These are phyloP conservation scores for Yamadazyma takamatsuzukensis DNA, from an alignment of 805 yeast genomes.

Conservation along the genomic window DNA sequence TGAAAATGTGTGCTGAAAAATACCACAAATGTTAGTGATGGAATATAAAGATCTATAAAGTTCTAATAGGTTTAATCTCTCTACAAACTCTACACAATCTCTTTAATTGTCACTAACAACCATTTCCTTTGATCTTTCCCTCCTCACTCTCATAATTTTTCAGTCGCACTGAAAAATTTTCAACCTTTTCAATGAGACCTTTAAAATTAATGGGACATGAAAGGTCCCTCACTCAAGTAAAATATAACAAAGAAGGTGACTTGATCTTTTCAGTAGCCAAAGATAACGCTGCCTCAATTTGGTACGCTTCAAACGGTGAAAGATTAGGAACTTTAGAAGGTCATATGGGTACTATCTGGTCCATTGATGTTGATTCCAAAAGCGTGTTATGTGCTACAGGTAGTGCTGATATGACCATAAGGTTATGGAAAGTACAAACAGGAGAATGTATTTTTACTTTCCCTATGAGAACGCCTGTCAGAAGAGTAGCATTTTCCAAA, in stretches of 20 bases:
- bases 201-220: constrained; percentile 86
- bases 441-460: constrained; percentile 76
- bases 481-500: constrained; percentile 83
- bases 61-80: too few relatives aligned
- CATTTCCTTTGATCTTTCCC: neutral
- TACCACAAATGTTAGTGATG: neutral
- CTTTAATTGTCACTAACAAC: neutral
- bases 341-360: constrained; percentile 93
- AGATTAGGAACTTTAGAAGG: constrained; percentile 84
- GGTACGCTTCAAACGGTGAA: constrained; percentile 96
- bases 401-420: constrained; percentile 82
- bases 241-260: constrained; percentile 94
- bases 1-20: constrained; percentile 58
- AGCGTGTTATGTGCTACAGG: constrained; percentile 80
- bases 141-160: neutral
- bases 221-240: constrained; percentile 95
- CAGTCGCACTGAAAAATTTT: constrained; percentile 7
- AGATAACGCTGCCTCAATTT: constrained; percentile 83
- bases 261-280: constrained; percentile 87
- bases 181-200: constrained; percentile 36
- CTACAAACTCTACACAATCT: too few relatives aligned
- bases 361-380: constrained; percentile 77
- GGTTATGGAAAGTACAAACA: constrained; percentile 77
- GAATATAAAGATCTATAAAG: too few relatives aligned
- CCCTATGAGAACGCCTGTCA: constrained; percentile 79